Percentiles rank a stretch among this genome's conserved stretches.
These are phyloP conservation scores for Moricandia arvensis DNA, from an alignment of 345 rosid species.

Conservation along the genomic window DNA sequence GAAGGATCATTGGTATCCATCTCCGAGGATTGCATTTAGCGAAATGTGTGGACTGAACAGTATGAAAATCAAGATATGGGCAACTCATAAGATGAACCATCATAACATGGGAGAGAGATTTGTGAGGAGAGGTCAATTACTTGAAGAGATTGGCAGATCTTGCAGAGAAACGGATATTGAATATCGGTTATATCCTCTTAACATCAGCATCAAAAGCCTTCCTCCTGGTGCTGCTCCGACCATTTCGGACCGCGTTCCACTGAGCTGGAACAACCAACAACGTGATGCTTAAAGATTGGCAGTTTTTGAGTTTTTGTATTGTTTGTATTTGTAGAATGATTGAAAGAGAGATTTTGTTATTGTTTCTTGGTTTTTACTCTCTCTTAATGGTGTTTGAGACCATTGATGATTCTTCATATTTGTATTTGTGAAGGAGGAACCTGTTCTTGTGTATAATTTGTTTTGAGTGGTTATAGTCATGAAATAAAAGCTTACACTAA, in stretches of 20 bases:
- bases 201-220: slow-evolving; percentile 55
- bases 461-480: neutral
- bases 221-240: slow-evolving; percentile 47
- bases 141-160: slow-evolving; percentile 72
- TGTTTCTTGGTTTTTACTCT: neutral
- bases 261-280: slow-evolving; percentile 38
- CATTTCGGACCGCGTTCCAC: slow-evolving; percentile 41
- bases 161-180: slow-evolving; percentile 74
- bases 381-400: neutral
- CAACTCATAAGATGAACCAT: slow-evolving; percentile 67
- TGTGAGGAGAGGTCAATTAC: slow-evolving; percentile 52
- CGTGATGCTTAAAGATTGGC: slow-evolving; percentile 19
- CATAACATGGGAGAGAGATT: slow-evolving; percentile 78
- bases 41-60: slow-evolving; percentile 59
- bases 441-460: neutral
- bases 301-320: neutral
- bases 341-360: slow-evolving; percentile 3
- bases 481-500: neutral
- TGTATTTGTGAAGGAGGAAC: neutral
- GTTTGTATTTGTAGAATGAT: slow-evolving; percentile 14
- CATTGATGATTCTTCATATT: slow-evolving; percentile 21
- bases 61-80: slow-evolving; percentile 68
- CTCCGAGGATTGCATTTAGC: slow-evolving; percentile 56
- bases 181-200: slow-evolving; percentile 60
- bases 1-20: slow-evolving; percentile 76